Evolutionary conservation across 352 stramenopile species (phyloP).

Genomic region (Phytophthora sp.): DNA sequence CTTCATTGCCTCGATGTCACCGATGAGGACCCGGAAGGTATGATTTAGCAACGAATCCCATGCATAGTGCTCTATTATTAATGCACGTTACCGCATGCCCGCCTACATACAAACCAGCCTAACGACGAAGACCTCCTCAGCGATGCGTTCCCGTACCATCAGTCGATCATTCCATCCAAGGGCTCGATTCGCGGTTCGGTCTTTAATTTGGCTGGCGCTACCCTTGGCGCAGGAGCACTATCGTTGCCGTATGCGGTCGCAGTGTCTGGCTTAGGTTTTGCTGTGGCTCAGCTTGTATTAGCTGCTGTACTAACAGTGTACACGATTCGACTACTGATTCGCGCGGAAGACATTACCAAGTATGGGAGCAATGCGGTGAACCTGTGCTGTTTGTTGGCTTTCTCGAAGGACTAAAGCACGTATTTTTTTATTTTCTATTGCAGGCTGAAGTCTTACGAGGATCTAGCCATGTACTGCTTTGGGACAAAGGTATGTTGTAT

Average conservation of each 20-base stretch:
- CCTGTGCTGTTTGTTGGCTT: neutral
- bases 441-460: slow-evolving; percentile 88
- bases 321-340: slow-evolving; percentile 84
- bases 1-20: slow-evolving; percentile 77
- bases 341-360: slow-evolving; percentile 81
- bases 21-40: slow-evolving; percentile 57
- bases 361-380: slow-evolving; percentile 30
- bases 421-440: slow-evolving; percentile 7
- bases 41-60: neutral
- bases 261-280: slow-evolving; percentile 81
- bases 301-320: slow-evolving; percentile 80
- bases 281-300: slow-evolving; percentile 70
- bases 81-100: neutral
- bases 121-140: slow-evolving; percentile 53
- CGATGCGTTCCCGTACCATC: slow-evolving; percentile 77
- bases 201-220: slow-evolving; percentile 86
- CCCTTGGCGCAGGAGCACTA: slow-evolving; percentile 75
- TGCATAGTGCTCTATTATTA: neutral
- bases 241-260: slow-evolving; percentile 84
- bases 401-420: neutral
- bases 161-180: slow-evolving; percentile 82
- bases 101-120: slow-evolving; percentile 18
- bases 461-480: slow-evolving; percentile 85
- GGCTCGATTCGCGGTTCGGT: slow-evolving; percentile 85
- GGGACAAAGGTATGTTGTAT: slow-evolving; percentile 59